A percentile compares a stretch with the other conserved stretches of the same genome.
These are phyloP conservation scores for Cajanus cajan DNA, from an alignment of 306 rosid genomes.

Conservation along the genomic window DNA sequence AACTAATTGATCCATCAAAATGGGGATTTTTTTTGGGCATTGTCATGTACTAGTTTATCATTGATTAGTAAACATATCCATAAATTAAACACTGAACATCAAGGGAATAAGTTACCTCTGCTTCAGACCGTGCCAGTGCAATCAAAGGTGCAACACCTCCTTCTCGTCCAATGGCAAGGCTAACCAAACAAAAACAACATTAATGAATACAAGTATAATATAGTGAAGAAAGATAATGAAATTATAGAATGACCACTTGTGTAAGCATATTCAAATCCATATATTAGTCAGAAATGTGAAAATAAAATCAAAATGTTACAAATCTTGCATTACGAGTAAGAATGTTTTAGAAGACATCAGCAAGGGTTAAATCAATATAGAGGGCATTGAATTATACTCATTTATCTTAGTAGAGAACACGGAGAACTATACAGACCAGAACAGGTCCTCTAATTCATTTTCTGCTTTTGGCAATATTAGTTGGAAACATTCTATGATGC, in stretches of 20 bases:
- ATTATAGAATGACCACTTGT: not conserved
- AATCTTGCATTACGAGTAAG: conserved; percentile 4
- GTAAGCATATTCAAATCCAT: not conserved
- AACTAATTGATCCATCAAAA: conserved; percentile 11
- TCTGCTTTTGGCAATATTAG: not conserved
- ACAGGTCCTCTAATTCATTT: not conserved
- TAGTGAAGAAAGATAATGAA: not conserved
- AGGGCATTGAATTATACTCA: not conserved
- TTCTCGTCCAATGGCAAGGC: conserved; percentile 98
- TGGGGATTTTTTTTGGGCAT: not conserved
- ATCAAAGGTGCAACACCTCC: conserved; percentile 98
- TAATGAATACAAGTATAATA: conserved; percentile 12
- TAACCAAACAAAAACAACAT: conserved; percentile 42
- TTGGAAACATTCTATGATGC: not conserved
- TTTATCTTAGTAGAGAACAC: conserved; percentile 3
- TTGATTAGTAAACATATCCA: not conserved
- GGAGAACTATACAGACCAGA: not conserved
- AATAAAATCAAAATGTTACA: not conserved
- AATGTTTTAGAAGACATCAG: conserved; percentile 2
- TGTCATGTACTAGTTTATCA: conserved; percentile 11
- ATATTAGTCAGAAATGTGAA: not conserved
- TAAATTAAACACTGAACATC: not conserved
- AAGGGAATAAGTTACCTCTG: conserved; percentile 63
- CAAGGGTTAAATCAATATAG: not conserved
- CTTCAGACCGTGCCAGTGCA: conserved; percentile 90